phyloP scores from a whole-genome alignment of 768 basidiomycete species.

The Phanerochaete sordida region DNA sequence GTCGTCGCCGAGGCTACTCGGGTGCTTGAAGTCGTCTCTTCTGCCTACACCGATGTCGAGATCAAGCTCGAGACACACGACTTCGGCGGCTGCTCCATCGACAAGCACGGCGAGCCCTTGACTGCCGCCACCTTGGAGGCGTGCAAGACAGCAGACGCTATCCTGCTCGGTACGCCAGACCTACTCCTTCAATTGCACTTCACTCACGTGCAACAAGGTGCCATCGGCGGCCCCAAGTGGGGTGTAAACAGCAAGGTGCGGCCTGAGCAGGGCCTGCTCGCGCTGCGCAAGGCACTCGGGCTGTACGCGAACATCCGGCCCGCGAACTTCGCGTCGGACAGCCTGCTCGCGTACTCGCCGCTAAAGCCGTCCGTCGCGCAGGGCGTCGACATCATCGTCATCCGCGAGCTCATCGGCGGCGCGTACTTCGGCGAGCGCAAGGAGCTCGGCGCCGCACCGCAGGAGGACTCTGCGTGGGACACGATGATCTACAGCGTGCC shows the following conservation, averaged over 20 bases:
- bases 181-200: background rate
- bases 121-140: slow-evolving; percentile 83
- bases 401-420: slow-evolving; percentile 95
- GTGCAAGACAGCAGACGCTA: slow-evolving; percentile 91
- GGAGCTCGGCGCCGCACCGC: slow-evolving; percentile 70
- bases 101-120: slow-evolving; percentile 79
- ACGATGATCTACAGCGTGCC: slow-evolving; percentile 88
- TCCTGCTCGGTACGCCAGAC: slow-evolving; percentile 75
- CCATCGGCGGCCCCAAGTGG: slow-evolving; percentile 99
- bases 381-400: slow-evolving; percentile 88
- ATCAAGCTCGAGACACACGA: slow-evolving; percentile 72
- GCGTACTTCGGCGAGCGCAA: slow-evolving; percentile 93
- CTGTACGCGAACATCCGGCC: slow-evolving; percentile 98
- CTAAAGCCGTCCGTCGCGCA: slow-evolving; percentile 78
- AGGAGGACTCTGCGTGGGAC: slow-evolving; percentile 79
- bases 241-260: slow-evolving; percentile 84
- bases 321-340: slow-evolving; percentile 90
- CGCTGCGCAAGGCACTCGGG: slow-evolving; percentile 86
- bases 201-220: slow-evolving; percentile 46
- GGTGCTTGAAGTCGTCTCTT: slow-evolving; percentile 72
- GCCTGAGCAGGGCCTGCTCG: slow-evolving; percentile 88
- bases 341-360: slow-evolving; percentile 84
- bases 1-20: slow-evolving; percentile 83
- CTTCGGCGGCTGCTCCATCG: slow-evolving; percentile 94
- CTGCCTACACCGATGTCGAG: slow-evolving; percentile 57